Evolutionary conservation across 257 asterid genomes (phyloP).

Genomic region (Solanum sejunctum): DNA sequence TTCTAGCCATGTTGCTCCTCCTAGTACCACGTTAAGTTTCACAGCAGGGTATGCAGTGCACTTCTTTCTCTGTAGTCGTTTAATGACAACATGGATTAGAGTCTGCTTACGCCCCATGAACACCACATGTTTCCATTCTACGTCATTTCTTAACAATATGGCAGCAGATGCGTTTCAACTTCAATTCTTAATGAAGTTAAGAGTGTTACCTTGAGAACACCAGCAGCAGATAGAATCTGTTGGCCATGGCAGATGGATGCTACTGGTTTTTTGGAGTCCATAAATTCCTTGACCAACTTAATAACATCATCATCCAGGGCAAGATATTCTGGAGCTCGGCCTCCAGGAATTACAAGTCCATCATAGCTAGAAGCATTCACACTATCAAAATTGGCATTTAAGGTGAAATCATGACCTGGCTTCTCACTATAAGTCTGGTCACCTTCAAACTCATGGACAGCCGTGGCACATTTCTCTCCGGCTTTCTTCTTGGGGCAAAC

Average conservation of each 20-base stretch:
- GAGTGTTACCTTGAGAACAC: conserved; percentile 63
- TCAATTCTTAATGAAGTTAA: not conserved
- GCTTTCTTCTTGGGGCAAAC: conserved; percentile 68
- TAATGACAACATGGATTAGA: not conserved
- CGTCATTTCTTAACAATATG: not conserved
- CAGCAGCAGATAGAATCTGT: conserved; percentile 94
- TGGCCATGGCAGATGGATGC: conserved; percentile 98
- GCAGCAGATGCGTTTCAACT: not conserved
- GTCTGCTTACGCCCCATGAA: not conserved
- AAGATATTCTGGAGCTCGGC: conserved; percentile 94
- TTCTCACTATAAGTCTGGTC: conserved; percentile 97
- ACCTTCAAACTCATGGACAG: conserved; percentile 96
- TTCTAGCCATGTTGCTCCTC: conserved; percentile 84
- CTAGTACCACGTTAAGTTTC: conserved; percentile 75
- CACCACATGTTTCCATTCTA: not conserved
- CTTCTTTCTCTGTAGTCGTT: conserved; percentile 54
- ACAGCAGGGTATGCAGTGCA: conserved; percentile 95
- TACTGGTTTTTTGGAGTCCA: conserved; percentile 76
- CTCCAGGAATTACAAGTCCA: conserved; percentile 93
- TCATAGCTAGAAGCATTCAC: conserved; percentile 60
- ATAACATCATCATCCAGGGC: conserved; percentile 61
- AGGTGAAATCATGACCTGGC: conserved; percentile 83
- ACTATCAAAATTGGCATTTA: conserved; percentile 49
- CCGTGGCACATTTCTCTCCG: conserved; percentile 77
- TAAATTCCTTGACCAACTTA: conserved; percentile 56